Percentiles rank a stretch among this genome's conserved stretches.
Conservation (phyloP, 306 rosid species). For the Cyclanthera cordifolia region DNA sequence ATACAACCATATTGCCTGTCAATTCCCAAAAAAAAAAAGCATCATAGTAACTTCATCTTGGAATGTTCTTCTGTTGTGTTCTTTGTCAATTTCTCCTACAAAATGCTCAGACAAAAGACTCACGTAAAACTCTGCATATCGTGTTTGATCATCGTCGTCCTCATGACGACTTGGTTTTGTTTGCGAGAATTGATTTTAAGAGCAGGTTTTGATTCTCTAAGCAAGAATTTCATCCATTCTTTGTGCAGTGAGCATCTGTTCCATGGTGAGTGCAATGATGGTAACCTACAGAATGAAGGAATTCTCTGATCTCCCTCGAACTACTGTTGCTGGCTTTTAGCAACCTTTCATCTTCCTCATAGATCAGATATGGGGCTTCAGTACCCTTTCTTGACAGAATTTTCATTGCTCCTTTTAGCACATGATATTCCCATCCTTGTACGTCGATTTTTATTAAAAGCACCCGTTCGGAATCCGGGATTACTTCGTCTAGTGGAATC, state of each 20-base stretch:
- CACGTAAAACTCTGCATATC: not conserved
- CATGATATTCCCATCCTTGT: conserved; percentile 98
- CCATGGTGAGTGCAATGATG: conserved; percentile 66
- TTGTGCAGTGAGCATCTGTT: conserved; percentile 90
- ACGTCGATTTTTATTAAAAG: conserved; percentile 83
- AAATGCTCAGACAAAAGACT: too few relatives aligned
- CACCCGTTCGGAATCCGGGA: conserved; percentile 54
- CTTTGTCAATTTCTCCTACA: too few relatives aligned
- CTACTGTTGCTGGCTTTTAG: conserved; percentile 84
- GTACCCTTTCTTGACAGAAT: conserved; percentile 63
- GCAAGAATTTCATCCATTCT: conserved; percentile 31
- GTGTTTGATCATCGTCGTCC: not conserved
- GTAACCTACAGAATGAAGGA: conserved; percentile 66
- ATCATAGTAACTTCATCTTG: too few relatives aligned
- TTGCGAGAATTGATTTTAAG: not conserved
- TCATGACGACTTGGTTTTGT: not conserved
- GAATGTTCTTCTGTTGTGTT: too few relatives aligned
- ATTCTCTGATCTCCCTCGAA: conserved; percentile 57
- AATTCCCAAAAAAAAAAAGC: too few relatives aligned
- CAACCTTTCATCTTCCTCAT: conserved; percentile 87
- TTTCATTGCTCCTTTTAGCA: conserved; percentile 77
- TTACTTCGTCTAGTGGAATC: conserved; percentile 67
- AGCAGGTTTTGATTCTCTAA: not conserved
- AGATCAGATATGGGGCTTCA: conserved; percentile 88
- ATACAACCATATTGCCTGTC: too few relatives aligned